A percentile compares a stretch with the other conserved stretches of the same genome.
Evolutionary conservation across 2,329 filamentous ascomycete species (phyloP).

Genomic region (Pleoardoris graminearum): DNA sequence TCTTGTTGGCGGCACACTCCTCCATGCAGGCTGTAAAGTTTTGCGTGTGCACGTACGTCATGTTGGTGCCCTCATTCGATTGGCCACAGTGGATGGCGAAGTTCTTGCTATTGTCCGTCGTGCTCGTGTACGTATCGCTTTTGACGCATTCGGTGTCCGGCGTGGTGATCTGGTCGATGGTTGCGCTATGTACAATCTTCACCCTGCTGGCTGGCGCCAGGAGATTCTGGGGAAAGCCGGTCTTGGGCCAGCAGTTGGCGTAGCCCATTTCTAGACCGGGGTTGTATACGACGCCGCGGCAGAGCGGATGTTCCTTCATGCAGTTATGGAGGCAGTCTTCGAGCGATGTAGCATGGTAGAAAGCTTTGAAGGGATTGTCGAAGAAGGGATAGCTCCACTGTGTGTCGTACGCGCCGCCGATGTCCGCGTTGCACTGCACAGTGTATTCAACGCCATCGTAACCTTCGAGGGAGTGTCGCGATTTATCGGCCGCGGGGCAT

Average conservation of each 20-base stretch:
- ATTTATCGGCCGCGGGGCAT: constrained; percentile 30
- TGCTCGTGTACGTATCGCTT: constrained; percentile 16
- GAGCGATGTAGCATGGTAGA: constrained; percentile 32
- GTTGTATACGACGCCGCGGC: constrained; percentile 34
- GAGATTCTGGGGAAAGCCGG: constrained; percentile 17
- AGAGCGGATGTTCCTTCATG: constrained; percentile 33
- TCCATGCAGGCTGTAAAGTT: constrained; percentile 39
- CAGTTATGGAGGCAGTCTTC: constrained; percentile 36
- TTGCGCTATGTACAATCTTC: constrained; percentile 30
- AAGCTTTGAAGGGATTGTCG: constrained; percentile 21
- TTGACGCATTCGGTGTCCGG: constrained; percentile 27
- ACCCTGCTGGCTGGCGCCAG: constrained; percentile 7
- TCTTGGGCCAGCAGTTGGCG: constrained; percentile 41
- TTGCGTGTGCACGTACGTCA: constrained; percentile 30
- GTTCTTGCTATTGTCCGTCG: constrained; percentile 19
- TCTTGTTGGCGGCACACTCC: constrained; percentile 26
- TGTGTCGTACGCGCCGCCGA: constrained; percentile 19
- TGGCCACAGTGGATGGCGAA: constrained; percentile 39
- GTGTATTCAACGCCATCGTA: constrained; percentile 32
- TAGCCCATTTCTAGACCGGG: constrained; percentile 33
- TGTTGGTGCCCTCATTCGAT: constrained; percentile 33
- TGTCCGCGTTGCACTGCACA: constrained; percentile 33
- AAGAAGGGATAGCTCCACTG: constrained; percentile 29
- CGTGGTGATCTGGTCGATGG: constrained; percentile 24
- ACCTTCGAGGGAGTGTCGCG: constrained; percentile 25